phyloP scores from a whole-genome alignment of 2,329 filamentous ascomycete species.

The Colletotrichum ledebouriae region DNA sequence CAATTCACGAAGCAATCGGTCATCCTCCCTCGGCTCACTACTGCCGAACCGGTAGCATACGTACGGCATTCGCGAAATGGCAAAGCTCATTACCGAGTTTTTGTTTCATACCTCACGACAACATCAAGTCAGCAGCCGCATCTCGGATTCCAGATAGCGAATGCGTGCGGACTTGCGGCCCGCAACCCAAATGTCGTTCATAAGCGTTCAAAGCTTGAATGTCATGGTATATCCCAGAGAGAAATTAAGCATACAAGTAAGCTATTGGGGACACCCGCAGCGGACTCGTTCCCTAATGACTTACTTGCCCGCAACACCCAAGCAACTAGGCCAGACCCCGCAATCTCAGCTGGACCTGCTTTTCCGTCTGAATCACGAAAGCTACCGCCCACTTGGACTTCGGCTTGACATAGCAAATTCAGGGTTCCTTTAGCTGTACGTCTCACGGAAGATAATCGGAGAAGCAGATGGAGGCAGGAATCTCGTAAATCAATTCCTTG shows the following conservation, averaged over 20 bases:
- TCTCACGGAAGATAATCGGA: slow-evolving; percentile 2
- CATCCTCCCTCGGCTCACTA: not conserved
- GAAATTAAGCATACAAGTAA: slow-evolving; percentile 30
- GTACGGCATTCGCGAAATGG: not conserved
- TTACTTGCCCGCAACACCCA: slow-evolving; percentile 33
- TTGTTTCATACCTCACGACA: no score
- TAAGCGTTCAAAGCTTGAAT: not conserved
- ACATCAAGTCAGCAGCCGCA: no score
- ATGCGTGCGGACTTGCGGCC: no score
- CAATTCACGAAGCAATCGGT: no score
- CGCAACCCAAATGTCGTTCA: no score
- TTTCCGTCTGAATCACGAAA: slow-evolving; percentile 27
- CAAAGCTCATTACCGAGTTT: no score
- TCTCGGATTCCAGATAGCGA: no score
- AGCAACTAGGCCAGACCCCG: slow-evolving; percentile 14
- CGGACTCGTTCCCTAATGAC: not conserved
- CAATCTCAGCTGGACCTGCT: slow-evolving; percentile 24
- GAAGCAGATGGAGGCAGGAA: slow-evolving; percentile 17
- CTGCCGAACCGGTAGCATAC: not conserved
- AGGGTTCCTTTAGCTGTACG: not conserved
- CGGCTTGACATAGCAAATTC: not conserved
- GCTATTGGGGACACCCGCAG: slow-evolving; percentile 16
- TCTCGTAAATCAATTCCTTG: slow-evolving; percentile 3
- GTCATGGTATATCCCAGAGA: not conserved
- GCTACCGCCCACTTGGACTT: not conserved